Base-by-base conservation (phyloP, 225 moss, liverwort and hornwort genomes). In the Neckera pumila region DNA sequence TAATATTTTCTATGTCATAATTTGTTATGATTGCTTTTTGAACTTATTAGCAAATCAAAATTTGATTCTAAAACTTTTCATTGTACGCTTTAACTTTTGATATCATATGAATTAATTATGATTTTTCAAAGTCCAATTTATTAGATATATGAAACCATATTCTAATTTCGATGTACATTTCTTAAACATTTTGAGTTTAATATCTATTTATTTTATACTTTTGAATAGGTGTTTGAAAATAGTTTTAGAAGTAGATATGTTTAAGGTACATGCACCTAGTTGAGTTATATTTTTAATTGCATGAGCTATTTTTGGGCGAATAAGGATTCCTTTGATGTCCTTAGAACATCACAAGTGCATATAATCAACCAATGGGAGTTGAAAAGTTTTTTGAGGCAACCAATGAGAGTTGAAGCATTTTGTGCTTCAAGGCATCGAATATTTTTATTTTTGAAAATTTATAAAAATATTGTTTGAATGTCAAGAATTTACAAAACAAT, bases 241-340 rank as follows among this genome's bases (percentile, higher is more conserved):
- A 6, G 11, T 19, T n/a, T 21, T n/a, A 4, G 22, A 67, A 67
- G n/a, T n/a, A 7, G 9, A n/a, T 47, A 47, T 13, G 22, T 38
- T 7, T 12, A n/a, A n/a, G 1, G 21, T n/a, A 12, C 12, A 3
- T 21, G 21, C 3, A 67, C 11, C 7, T 2, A 20, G 21, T 21
- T 21, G 2, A 21, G 6, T 0, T n/a, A 0, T 12, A n/a, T n/a
- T 67, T n/a, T 4, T n/a, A 2, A 21, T 66, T n/a, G 4, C 0
- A 0, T 5, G 1, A 66, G 0, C 6, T 66, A 7, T 12, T 67
- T 63, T 36, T 19, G 11, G 11, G 3, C 3, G 10, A 65, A 65
- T 2, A 18, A 11, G 5, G 36, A 65, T 19, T 65, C 10, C 10
- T 34, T 34, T 34, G 6, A 65, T 18, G 6, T 0, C 17, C 0